Conservation (phyloP, 495 filamentous ascomycete species). For the Glutinoglossum americanum region DNA sequence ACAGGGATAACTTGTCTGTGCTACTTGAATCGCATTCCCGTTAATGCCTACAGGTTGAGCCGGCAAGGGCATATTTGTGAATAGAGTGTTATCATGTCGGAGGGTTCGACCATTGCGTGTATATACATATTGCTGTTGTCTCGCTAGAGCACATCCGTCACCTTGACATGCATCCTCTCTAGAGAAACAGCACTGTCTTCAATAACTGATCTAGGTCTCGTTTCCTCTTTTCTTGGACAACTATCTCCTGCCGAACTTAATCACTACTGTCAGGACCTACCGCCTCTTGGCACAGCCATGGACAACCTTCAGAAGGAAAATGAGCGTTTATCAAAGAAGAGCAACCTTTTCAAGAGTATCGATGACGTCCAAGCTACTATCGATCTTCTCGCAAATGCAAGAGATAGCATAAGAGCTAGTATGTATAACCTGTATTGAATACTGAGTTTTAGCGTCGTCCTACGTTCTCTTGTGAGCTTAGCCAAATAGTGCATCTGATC, state of each 20-base stretch:
- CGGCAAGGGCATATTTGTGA: background rate
- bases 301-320: conserved; percentile 54
- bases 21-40: background rate
- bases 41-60: background rate
- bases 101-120: too few relatives aligned
- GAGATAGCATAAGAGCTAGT: conserved; percentile 49
- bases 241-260: background rate
- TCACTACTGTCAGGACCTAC: background rate
- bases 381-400: conserved; percentile 46
- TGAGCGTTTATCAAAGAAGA: conserved; percentile 40
- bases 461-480: background rate
- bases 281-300: conserved; percentile 23
- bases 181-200: background rate
- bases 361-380: conserved; percentile 64
- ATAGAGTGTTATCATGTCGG: background rate
- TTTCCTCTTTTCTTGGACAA: background rate
- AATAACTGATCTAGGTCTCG: background rate
- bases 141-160: background rate
- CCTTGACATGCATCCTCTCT: background rate
- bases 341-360: conserved; percentile 49
- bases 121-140: too few relatives aligned
- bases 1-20: background rate
- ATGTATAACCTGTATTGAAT: conserved; percentile 4
- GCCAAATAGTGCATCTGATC: background rate
- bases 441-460: background rate